Conservation (phyloP, 352 stramenopile genomes). For the Aphanomyces stellatus region DNA sequence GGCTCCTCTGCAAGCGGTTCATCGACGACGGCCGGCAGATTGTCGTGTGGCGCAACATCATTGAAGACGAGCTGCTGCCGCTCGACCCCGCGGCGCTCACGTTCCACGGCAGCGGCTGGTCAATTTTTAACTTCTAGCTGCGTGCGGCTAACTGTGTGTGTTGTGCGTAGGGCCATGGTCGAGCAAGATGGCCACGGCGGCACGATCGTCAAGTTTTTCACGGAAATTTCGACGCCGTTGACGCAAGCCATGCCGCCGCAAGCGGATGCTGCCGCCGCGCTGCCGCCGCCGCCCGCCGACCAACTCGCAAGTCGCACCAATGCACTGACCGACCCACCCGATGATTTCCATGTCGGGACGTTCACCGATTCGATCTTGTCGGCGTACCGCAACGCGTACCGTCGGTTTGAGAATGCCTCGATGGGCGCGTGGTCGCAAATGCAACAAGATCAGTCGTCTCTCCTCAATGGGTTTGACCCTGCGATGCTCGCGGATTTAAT, state of each 20-base stretch:
- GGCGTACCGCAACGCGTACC: constrained; percentile 16
- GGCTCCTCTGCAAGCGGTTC: constrained; percentile 15
- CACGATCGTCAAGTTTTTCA: constrained; percentile 13
- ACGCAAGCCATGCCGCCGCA: background rate
- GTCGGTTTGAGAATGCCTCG: constrained; percentile 14
- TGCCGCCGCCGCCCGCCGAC: background rate
- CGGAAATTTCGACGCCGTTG: constrained; percentile 16
- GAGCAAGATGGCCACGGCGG: background rate
- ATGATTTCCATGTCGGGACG: constrained; percentile 1
- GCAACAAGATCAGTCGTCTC: constrained; percentile 1
- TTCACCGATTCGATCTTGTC: constrained; percentile 20
- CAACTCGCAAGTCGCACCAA: background rate
- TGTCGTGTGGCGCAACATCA: constrained; percentile 20
- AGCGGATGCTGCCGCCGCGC: background rate
- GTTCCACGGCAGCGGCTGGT: constrained; percentile 15
- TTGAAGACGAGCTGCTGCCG: constrained; percentile 6
- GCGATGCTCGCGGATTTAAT: too few relatives aligned
- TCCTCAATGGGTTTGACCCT: background rate
- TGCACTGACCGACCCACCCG: background rate
- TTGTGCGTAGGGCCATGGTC: constrained; percentile 9
- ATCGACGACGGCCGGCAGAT: constrained; percentile 7
- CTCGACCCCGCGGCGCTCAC: constrained; percentile 9
- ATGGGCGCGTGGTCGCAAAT: constrained; percentile 4
- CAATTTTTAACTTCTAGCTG: background rate
- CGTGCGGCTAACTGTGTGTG: background rate